phyloP scores from a whole-genome alignment of 192 early-diverging fungal genomes.

The Phycomyces nitens region DNA sequence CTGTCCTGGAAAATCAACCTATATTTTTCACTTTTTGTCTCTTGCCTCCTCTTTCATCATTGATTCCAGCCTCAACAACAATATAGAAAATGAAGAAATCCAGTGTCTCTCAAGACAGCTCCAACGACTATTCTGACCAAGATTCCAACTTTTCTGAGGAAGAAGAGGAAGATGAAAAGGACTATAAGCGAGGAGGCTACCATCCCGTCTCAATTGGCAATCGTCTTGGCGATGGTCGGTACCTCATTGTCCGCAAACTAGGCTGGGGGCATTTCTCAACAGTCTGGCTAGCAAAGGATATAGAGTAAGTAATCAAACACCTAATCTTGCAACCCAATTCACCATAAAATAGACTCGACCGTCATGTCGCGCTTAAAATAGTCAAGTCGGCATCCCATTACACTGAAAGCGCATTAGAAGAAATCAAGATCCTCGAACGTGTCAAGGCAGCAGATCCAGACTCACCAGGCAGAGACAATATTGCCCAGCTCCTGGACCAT shows the following conservation, averaged over 20 bases:
- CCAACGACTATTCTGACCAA: slow-evolving; percentile 1
- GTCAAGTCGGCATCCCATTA: slow-evolving; percentile 93
- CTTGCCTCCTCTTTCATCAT: no score
- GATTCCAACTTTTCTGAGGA: slow-evolving; percentile 37
- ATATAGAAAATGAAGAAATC: neutral
- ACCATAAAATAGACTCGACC: slow-evolving; percentile 46
- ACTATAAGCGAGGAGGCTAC: slow-evolving; percentile 92
- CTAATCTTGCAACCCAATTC: neutral
- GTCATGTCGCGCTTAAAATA: slow-evolving; percentile 91
- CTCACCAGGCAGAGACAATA: slow-evolving; percentile 54
- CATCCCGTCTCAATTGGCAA: slow-evolving; percentile 85
- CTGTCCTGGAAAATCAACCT: no score
- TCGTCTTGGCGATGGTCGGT: slow-evolving; percentile 72
- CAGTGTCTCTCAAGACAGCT: slow-evolving; percentile 4
- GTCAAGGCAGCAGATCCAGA: slow-evolving; percentile 65
- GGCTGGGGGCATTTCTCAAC: slow-evolving; percentile 99
- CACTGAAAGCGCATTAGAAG: slow-evolving; percentile 91
- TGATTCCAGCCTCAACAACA: no score
- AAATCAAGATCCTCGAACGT: slow-evolving; percentile 88
- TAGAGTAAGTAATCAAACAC: slow-evolving; percentile 41
- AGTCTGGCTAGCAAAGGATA: slow-evolving; percentile 90
- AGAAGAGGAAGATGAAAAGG: slow-evolving; percentile 78
- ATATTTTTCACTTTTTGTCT: neutral
- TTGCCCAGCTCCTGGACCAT: slow-evolving; percentile 85
- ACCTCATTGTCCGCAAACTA: slow-evolving; percentile 84